Base-by-base conservation (phyloP, 148 eudicot species). In the Cornus controversa region DNA sequence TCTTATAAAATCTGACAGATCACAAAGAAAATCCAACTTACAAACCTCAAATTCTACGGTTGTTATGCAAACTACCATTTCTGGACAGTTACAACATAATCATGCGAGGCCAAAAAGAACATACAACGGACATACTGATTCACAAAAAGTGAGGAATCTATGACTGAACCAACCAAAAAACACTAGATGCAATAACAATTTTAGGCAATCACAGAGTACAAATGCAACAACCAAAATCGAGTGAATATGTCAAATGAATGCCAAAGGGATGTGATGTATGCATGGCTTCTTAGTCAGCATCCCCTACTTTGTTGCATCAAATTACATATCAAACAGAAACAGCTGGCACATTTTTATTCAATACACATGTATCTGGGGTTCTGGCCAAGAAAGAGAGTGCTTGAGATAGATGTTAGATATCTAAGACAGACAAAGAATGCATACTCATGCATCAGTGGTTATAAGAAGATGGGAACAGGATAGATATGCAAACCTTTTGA, bases 401-500 rank as follows among this genome's bases (percentile, higher is more conserved):
- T 27, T 14, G n/a, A 28, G 40, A 58, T 26, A 71, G 28, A 65
- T 23, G 70, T 40, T 40, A 40, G 0, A 7, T 40, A 40, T 40
- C 8, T 40, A 40, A 40, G 45, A 40, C 6, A 4, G 45, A 40
- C 7, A 9, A 31, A 31, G 34, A 31, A 31, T 31, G 34, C 34
- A 31, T 0, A 40, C 10, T 2, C 45, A 40, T 40, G 45, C 45
- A 40, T 40, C 45, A 79, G 31, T 72, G 54, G 28, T 27, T 34
- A 69, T 0, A 16, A 47, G 22, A 27, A 65, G 24, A 42, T 23
- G 34, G 40, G 23, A 37, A 60, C 27, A 67, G 31, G 36, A 20
- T 5, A 67, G 23, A 60, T 13, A 80, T 22, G 47, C 80, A 71
- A 80, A 95, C 99, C 99, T 90, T 81, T 78, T 81, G 94, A 73